phyloP scores from a whole-genome alignment of 129 eudicot species.

The Sambucus nigra region DNA sequence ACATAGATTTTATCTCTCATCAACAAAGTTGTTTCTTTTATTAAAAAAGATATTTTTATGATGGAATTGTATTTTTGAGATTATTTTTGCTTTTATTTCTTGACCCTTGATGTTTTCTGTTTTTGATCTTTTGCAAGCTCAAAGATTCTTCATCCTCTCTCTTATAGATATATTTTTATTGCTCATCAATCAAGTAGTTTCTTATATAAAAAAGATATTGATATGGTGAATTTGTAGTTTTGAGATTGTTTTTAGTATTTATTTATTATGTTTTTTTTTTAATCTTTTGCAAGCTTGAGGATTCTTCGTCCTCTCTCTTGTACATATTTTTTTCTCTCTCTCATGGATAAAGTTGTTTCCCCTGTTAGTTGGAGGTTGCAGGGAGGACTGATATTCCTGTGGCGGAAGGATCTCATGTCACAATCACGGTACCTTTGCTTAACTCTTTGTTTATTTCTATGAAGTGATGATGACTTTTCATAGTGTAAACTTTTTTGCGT shows the following conservation, averaged over 20 bases:
- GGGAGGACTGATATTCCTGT: slow-evolving; percentile 94
- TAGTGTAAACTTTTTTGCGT: not conserved
- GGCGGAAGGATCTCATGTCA: slow-evolving; percentile 97
- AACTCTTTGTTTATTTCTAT: not conserved
- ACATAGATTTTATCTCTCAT: too few relatives aligned
- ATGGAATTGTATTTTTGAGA: too few relatives aligned
- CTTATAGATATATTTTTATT: too few relatives aligned
- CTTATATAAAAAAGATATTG: too few relatives aligned
- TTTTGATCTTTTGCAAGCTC: too few relatives aligned
- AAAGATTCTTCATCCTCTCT: too few relatives aligned
- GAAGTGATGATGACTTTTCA: not conserved
- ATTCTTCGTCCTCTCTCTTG: not conserved
- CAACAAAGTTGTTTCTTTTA: too few relatives aligned
- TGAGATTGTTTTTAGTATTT: not conserved
- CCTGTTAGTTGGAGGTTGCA: slow-evolving; percentile 75
- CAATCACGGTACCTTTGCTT: slow-evolving; percentile 49
- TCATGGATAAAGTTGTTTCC: not conserved
- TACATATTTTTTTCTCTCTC: not conserved
- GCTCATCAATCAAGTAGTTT: too few relatives aligned
- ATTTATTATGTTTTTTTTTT: not conserved
- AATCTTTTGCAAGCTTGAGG: not conserved
- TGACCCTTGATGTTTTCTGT: too few relatives aligned
- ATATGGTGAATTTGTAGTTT: not conserved
- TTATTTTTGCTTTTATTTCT: too few relatives aligned
- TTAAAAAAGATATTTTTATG: too few relatives aligned